Percentiles rank a stretch among this genome's conserved stretches.
Evolutionary conservation across 331 rosid genomes (phyloP).

Genomic region (Pyracantha coccinea): DNA sequence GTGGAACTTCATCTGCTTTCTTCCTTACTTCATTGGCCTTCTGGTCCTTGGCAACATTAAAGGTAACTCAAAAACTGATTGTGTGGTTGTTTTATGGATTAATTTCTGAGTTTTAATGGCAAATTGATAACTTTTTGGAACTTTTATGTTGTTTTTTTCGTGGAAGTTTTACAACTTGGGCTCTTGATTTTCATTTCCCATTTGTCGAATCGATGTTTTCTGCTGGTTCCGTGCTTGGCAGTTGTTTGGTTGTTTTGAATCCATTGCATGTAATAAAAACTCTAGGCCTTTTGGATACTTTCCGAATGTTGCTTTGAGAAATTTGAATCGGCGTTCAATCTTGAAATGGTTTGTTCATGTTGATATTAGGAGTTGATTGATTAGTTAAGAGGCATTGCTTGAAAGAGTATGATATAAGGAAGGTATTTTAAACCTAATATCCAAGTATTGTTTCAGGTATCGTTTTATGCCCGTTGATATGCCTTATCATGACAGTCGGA

Average conservation of each 20-base stretch:
- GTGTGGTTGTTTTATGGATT: background rate
- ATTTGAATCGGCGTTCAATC: background rate
- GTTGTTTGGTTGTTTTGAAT: background rate
- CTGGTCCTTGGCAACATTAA: slow-evolving; percentile 66
- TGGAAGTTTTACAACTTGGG: background rate
- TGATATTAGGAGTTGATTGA: background rate
- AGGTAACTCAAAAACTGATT: slow-evolving; percentile 36
- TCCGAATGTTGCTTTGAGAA: background rate
- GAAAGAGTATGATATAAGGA: slow-evolving; percentile 5
- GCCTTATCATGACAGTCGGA: slow-evolving; percentile 68
- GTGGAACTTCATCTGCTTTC: slow-evolving; percentile 62
- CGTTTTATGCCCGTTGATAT: slow-evolving; percentile 56
- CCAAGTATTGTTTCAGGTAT: slow-evolving; percentile 50
- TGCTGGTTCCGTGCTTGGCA: background rate
- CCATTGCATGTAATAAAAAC: background rate
- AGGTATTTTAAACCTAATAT: slow-evolving; percentile 9
- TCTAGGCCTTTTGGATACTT: background rate
- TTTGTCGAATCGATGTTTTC: background rate
- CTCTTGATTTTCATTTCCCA: background rate
- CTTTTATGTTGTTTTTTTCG: background rate
- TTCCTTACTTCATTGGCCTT: slow-evolving; percentile 88
- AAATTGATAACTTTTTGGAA: background rate
- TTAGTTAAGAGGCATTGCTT: slow-evolving; percentile 8
- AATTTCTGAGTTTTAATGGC: background rate
- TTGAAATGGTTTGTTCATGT: background rate